Evolutionary conservation across 441 rosid genomes (phyloP).

Genomic region (Rhodomyrtus psidioides): DNA sequence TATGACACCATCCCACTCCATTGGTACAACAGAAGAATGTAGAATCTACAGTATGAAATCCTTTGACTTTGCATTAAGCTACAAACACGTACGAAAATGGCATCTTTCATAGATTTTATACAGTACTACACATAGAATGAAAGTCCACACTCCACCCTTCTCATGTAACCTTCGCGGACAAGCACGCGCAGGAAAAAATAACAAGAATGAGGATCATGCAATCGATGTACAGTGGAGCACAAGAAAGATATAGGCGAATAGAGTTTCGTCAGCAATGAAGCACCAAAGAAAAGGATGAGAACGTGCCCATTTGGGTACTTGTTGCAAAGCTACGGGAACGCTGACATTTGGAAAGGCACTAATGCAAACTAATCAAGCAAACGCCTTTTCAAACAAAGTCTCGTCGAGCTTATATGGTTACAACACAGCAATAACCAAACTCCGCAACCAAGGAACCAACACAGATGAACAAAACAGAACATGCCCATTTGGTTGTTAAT

Average conservation of each 20-base stretch:
- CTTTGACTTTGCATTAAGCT: not conserved
- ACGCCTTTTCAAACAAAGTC: not conserved
- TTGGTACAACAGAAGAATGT: not conserved
- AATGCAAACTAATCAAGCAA: not conserved
- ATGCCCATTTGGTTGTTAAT: not conserved
- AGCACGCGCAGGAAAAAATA: not conserved
- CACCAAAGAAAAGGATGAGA: not conserved
- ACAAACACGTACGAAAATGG: not conserved
- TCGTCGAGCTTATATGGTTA: not conserved
- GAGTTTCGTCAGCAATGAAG: not conserved
- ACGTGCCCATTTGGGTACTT: no score
- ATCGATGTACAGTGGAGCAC: not conserved
- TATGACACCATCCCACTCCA: not conserved
- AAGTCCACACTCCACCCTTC: not conserved
- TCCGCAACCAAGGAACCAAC: not conserved
- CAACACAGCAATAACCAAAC: not conserved
- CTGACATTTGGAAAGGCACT: not conserved
- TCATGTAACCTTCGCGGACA: not conserved
- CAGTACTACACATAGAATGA: not conserved
- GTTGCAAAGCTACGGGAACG: not conserved
- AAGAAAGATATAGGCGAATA: not conserved
- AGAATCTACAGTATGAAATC: not conserved
- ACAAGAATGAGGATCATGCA: not conserved
- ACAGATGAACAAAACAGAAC: not conserved
- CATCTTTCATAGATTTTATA: not conserved